These are phyloP conservation scores for Neocucurbitaria cava DNA, from an alignment of 2,329 filamentous ascomycete species.

Conservation along the genomic window DNA sequence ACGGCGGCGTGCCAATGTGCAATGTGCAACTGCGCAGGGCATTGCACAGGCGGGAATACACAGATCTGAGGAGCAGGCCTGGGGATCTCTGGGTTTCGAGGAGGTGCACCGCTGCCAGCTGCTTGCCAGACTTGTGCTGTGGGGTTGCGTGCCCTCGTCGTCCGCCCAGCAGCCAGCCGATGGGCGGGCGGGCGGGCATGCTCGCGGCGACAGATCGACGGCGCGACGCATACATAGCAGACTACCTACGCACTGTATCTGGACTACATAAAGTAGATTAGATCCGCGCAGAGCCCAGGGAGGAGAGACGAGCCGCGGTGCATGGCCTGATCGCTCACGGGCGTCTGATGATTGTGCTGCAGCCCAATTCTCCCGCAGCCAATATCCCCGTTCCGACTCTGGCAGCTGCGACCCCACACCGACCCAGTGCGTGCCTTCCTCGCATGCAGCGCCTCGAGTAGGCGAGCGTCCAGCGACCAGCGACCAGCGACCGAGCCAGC, in stretches of 20 bases:
- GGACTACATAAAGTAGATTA: too few species aligned
- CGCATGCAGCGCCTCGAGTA: constrained; percentile 15
- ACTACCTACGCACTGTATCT: too few species aligned
- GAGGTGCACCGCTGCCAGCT: background rate
- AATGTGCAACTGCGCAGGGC: constrained; percentile 11
- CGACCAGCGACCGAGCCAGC: background rate
- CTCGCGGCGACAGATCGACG: constrained; percentile 2
- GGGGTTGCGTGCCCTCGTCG: background rate
- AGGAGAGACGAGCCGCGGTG: constrained; percentile 1
- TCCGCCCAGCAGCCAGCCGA: too few species aligned
- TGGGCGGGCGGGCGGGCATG: too few species aligned
- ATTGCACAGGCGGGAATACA: constrained; percentile 17
- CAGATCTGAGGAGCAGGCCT: constrained; percentile 19
- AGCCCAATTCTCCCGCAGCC: constrained; percentile 18
- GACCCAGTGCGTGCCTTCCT: constrained; percentile 8
- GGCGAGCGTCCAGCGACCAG: too few species aligned
- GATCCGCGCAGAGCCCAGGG: constrained; percentile 6
- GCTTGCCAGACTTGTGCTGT: background rate
- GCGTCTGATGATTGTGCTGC: constrained; percentile 15
- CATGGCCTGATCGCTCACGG: constrained; percentile 9
- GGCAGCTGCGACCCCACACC: constrained; percentile 17
- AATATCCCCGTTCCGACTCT: constrained; percentile 8
- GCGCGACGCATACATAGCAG: too few species aligned
- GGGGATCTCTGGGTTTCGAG: constrained; percentile 11
- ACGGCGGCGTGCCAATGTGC: too few species aligned